A percentile compares a stretch with the other conserved stretches of the same genome.
Evolutionary conservation across 2,329 filamentous ascomycete species (phyloP).

Genomic region (Ascochyta rabiei): DNA sequence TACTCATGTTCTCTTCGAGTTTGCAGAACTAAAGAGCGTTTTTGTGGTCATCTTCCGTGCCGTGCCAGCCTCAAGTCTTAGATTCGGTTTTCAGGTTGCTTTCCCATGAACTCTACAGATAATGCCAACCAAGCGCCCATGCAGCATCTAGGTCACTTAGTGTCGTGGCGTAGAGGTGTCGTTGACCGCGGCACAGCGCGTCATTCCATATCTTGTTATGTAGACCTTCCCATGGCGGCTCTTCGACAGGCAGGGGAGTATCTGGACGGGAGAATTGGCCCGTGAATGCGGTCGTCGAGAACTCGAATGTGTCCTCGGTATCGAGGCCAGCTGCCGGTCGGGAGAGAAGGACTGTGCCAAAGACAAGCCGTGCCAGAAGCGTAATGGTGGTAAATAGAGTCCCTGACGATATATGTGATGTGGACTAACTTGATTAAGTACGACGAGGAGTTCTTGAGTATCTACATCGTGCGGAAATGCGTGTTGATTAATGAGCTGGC

Average conservation of each 20-base stretch:
- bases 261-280: background rate
- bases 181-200: conserved; percentile 9
- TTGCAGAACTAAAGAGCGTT: conserved; percentile 6
- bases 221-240: background rate
- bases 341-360: background rate
- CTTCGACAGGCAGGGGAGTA: background rate
- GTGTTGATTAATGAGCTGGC: too few relatives aligned
- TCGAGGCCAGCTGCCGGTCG: background rate
- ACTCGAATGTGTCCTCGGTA: background rate
- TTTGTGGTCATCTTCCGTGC: background rate
- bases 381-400: background rate
- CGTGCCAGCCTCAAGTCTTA: conserved; percentile 12
- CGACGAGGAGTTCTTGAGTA: too few relatives aligned
- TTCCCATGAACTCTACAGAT: conserved; percentile 10
- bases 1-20: conserved; percentile 4
- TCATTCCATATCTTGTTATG: conserved; percentile 43
- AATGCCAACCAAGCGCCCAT: conserved; percentile 1
- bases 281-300: background rate
- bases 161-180: conserved; percentile 15
- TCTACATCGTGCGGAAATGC: too few relatives aligned
- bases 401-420: too few relatives aligned
- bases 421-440: too few relatives aligned
- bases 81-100: conserved; percentile 13
- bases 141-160: conserved; percentile 11
- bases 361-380: background rate